phyloP scores from a whole-genome alignment of 2,329 filamentous ascomycete species.

The Talaromyces sp. region DNA sequence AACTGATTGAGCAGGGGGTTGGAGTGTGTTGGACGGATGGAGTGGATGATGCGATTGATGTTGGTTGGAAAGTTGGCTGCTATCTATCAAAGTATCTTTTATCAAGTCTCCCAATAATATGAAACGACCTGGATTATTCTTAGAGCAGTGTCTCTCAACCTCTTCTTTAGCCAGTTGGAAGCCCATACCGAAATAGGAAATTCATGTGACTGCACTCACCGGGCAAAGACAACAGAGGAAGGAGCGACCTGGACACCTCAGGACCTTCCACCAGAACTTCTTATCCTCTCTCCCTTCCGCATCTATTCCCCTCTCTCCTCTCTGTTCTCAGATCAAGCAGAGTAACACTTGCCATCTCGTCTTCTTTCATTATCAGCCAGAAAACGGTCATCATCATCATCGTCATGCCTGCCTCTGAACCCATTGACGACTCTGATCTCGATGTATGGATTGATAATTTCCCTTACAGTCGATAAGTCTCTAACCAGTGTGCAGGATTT shows the following conservation, averaged over 20 bases:
- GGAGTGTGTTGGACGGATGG: conserved; percentile 7
- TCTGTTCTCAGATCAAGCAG: background rate
- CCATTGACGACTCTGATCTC: conserved; percentile 49
- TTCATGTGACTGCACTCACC: conserved; percentile 3
- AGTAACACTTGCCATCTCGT: background rate
- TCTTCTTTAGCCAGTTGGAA: background rate
- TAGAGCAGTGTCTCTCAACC: background rate
- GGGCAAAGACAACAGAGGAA: conserved; percentile 1
- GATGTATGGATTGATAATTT: conserved; percentile 37
- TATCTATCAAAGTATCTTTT: background rate
- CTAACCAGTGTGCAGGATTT: conserved; percentile 41
- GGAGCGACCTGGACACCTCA: background rate
- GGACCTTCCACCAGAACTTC: background rate
- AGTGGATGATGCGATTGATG: background rate
- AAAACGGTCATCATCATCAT: background rate
- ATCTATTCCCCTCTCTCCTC: background rate
- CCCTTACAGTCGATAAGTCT: background rate
- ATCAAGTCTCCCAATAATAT: conserved; percentile 6
- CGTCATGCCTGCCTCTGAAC: conserved; percentile 49
- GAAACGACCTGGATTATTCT: background rate
- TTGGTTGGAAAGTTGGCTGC: background rate
- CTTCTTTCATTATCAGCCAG: background rate
- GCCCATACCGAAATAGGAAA: background rate
- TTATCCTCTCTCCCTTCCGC: background rate
- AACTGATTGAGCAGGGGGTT: background rate